Base-by-base conservation (phyloP, 345 rosid genomes). In the Psidium guajava region DNA sequence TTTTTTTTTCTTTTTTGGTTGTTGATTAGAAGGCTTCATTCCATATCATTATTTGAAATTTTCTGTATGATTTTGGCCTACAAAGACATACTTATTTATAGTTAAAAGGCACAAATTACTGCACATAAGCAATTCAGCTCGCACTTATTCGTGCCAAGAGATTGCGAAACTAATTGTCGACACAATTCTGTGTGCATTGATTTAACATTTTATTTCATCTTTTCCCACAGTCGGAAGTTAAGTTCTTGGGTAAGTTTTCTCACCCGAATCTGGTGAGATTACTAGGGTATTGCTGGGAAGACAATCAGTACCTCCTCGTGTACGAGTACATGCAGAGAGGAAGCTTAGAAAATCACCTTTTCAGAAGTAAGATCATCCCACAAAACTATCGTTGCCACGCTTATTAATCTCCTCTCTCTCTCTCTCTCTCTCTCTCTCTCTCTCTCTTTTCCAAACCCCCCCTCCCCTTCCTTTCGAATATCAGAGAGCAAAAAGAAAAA, bases 191-290 rank as follows among this genome's bases (percentile, higher is more conserved):
- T 3, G 3, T 3, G 75, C 0, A 21, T 8, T 20, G 47, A 40
- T 69, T 69, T 36, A 9, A 24, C 50, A 20, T 24, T 42, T 0
- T 10, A n/a, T 56, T 28, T 83, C 10, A 15, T 54, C n/a, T n/a
- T 21, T 15, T 85, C 81, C 28, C 20, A 44, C 93, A 96, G 99
- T 87, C 93, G 15, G 98, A 94, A 84, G 95, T 96, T 56, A 82
- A 88, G 74, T 94, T 94, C 56, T 32, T 95, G 87, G 98, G 99
- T 5, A 92, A 93, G 59, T 92, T 96, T 86, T 89, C 90, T 21
- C 99, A 96, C 81, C 94, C 95, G 24, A 96, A 94, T 87, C 77
- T 95, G 21, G 97, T 96, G n/a, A 94, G 89, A 86, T 92, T 96
- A 1, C 53, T 94, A 50, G 99, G 99, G 13, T 95, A 93, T 58